These are phyloP conservation scores for Eruca vesicaria DNA, from an alignment of 441 rosid genomes.

Conservation along the genomic window DNA sequence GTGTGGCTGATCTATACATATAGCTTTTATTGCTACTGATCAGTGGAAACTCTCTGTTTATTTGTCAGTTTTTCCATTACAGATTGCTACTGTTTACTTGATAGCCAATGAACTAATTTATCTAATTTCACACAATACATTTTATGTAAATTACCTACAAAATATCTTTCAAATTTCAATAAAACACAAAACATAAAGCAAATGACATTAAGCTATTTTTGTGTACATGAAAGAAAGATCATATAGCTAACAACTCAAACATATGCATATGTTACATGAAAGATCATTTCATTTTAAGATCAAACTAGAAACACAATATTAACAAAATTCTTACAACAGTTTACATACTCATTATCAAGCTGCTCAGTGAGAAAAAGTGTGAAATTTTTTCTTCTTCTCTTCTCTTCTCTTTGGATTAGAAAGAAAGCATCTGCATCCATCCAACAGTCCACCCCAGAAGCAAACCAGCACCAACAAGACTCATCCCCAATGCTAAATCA, in stretches of 20 bases:
- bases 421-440: constrained; percentile 88
- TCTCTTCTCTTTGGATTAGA: constrained; percentile 31
- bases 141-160: background rate
- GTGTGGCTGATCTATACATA: too few relatives aligned
- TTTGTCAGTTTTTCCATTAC: too few relatives aligned
- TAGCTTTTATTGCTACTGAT: too few relatives aligned
- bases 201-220: background rate
- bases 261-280: constrained; percentile 1
- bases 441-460: constrained; percentile 94
- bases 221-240: constrained; percentile 1
- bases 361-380: background rate
- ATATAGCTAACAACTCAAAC: background rate
- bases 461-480: constrained; percentile 95
- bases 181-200: constrained; percentile 1
- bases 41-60: too few relatives aligned
- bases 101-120: too few relatives aligned
- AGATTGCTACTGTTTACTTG: too few relatives aligned
- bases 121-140: background rate
- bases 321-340: constrained; percentile 31
- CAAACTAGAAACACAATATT: constrained; percentile 27
- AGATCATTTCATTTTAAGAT: background rate
- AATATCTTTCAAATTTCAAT: background rate
- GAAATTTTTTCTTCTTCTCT: background rate
- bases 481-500: constrained; percentile 67
- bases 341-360: constrained; percentile 22